Base-by-base conservation (phyloP, 2,329 filamentous ascomycete genomes). In the Colletotrichum cereale region DNA sequence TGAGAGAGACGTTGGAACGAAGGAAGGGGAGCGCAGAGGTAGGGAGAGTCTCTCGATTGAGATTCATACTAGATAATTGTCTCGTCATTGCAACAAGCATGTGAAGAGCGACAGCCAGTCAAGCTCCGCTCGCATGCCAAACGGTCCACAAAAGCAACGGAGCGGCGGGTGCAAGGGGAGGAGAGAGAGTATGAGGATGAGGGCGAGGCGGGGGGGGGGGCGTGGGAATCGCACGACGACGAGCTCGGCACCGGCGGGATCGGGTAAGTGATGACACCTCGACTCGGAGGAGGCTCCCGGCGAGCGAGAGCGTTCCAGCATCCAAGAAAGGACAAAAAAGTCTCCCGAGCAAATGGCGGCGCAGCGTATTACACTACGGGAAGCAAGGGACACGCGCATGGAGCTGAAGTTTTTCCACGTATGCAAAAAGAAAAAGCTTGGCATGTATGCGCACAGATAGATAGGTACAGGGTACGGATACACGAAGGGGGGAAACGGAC, bases 251-350 rank as follows among this genome's bases (percentile, higher is more conserved):
- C 50, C 68, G 68, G 58, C 65, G 52, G 65, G 58, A 60, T 53
- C 58, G 58, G 65, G 42, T n/a, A 65, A 64, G 64, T 72, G 72
- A 73, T 73, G 72, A 73, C 72, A 73, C 72, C 44, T 72, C 64
- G 72, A 73, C 55, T 73, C 67, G 69, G 71, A 47, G 71, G 67
- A 62, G 58, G 62, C 52, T 40, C 31, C 21, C 31, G 58, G 31
- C 44, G 16, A 10, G 14, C n/a, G 31, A 62, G 31, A 62, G 29
- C 44, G 31, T 62, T 50, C 5, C 5, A 44, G 18, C 11, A 44
- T 34, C 4, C 18, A 29, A 3, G 44, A 12, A 48, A n/a, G 56
- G 55, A 5, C 16, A 29, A 31, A 29, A 31, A 42, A 24, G 24
- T 21, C 10, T 29, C 42, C 8, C 14, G 21, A 8, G 10, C 10